phyloP scores from a whole-genome alignment of 1,139 yeast species.

The Pichiaceae sp. region DNA sequence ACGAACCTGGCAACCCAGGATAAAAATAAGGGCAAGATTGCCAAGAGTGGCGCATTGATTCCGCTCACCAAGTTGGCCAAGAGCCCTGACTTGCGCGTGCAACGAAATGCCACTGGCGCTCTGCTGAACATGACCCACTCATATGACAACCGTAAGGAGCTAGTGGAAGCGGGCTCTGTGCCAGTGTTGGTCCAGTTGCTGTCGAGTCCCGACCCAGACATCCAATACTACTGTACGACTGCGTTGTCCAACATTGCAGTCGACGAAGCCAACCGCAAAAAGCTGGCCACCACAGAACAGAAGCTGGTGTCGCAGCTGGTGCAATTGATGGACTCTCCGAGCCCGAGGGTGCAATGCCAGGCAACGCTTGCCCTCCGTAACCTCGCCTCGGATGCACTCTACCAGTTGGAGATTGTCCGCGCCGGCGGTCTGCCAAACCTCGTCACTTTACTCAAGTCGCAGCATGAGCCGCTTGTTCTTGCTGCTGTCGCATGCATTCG shows the following conservation, averaged over 20 bases:
- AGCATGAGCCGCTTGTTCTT: conserved; percentile 84
- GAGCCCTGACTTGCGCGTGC: conserved; percentile 91
- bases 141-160: conserved; percentile 90
- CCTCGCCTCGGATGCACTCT: conserved; percentile 86
- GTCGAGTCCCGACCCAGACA: conserved; percentile 87
- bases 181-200: conserved; percentile 90
- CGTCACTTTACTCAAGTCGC: conserved; percentile 77
- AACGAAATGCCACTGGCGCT: conserved; percentile 98
- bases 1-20: conserved; percentile 98
- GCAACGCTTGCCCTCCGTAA: conserved; percentile 94
- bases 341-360: conserved; percentile 94
- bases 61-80: conserved; percentile 92
- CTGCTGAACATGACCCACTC: conserved; percentile 96
- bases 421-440: conserved; percentile 93
- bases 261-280: conserved; percentile 83
- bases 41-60: conserved; percentile 91
- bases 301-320: conserved; percentile 83
- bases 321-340: conserved; percentile 80
- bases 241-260: conserved; percentile 96
- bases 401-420: conserved; percentile 91
- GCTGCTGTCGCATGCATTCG: conserved; percentile 98
- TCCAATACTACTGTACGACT: conserved; percentile 96
- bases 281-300: conserved; percentile 89
- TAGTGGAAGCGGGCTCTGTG: conserved; percentile 96
- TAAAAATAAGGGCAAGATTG: conserved; percentile 91